Conservation (phyloP, 345 rosid genomes). For the Pistacia vera region DNA sequence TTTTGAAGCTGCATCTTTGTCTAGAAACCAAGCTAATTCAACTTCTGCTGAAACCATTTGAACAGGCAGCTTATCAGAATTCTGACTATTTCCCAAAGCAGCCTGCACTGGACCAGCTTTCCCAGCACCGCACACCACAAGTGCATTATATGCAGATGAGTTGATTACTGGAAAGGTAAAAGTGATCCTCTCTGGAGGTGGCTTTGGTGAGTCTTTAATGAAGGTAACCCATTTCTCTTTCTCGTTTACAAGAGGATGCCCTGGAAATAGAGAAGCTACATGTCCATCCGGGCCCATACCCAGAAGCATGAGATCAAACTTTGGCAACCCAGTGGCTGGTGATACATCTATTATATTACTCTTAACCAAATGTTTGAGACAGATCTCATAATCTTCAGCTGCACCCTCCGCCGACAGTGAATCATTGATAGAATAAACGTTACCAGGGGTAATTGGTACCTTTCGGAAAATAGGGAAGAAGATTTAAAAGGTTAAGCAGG, state of each 20-base stretch:
- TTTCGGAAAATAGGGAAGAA: slow-evolving; percentile 20
- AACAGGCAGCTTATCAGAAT: slow-evolving; percentile 52
- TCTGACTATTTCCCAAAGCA: slow-evolving; percentile 47
- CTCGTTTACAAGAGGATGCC: slow-evolving; percentile 70
- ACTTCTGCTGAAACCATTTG: slow-evolving; percentile 70
- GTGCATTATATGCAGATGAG: slow-evolving; percentile 68
- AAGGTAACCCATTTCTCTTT: slow-evolving; percentile 71
- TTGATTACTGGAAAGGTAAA: slow-evolving; percentile 88
- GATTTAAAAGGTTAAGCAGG: neutral
- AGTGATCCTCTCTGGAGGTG: slow-evolving; percentile 83
- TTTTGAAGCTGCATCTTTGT: slow-evolving; percentile 78
- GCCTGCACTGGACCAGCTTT: slow-evolving; percentile 59
- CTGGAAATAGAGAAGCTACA: slow-evolving; percentile 82
- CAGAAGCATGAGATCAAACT: slow-evolving; percentile 82
- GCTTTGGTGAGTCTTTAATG: slow-evolving; percentile 84
- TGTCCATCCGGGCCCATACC: slow-evolving; percentile 97
- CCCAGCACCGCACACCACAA: slow-evolving; percentile 73
- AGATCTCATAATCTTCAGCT: slow-evolving; percentile 81
- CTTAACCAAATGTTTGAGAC: slow-evolving; percentile 63
- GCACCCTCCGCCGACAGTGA: slow-evolving; percentile 76
- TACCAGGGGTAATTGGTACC: slow-evolving; percentile 68
- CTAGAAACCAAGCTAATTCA: slow-evolving; percentile 82
- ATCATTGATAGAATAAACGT: slow-evolving; percentile 80
- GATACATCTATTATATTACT: slow-evolving; percentile 43
- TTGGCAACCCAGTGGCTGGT: slow-evolving; percentile 60